Base-by-base conservation (phyloP, 306 rosid genomes). In the Prunus dulcis region DNA sequence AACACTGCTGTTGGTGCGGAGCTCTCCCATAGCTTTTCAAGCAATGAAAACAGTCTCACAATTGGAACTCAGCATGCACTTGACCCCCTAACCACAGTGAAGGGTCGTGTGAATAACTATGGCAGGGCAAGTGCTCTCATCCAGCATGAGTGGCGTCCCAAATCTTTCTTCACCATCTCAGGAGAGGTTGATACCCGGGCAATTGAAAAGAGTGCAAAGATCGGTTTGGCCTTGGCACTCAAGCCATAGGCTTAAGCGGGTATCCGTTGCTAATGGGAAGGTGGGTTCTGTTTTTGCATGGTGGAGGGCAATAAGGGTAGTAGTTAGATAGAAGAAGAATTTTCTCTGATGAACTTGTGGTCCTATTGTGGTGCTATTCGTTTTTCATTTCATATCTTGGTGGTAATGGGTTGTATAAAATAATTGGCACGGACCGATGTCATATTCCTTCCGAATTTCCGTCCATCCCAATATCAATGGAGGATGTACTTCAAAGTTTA, bases 1-100 rank as follows among this genome's bases (percentile, higher is more conserved):
- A 89, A 69, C 87, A 95, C 98, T 50, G 97, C 92, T 2, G 97
- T 95, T 46, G 97, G 98, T 23, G 97, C 97, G 2, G 97, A 92
- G 91, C 77, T 95, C 57, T 85, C 96, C 0, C 98, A 92, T 57
- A 81, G 82, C 86, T 92, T 95, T 76, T 85, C 96, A 4, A 87
- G 86, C 89, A 92, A 90, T 0, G 93, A 90, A 57, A 92, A 92
- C 70, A 68, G 83, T 0, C 91, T 95, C 76, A 89, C 96, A 20
- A 82, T 95, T 2, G 98, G 98, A 69, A 85, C 97, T 23, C 92
- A 87, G 65, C 97, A 95, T 72, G 92, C 98, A 12, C 88, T 95
- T 57, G 96, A 92, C 76, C 98, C 96, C 3, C 50, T 95, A 62
- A 95, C 97, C 32, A 82, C 81, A 6, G 86, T 95, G 83, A 95